Evolutionary conservation across 345 rosid species (phyloP).

Genomic region (Sonneratia caseolaris): DNA sequence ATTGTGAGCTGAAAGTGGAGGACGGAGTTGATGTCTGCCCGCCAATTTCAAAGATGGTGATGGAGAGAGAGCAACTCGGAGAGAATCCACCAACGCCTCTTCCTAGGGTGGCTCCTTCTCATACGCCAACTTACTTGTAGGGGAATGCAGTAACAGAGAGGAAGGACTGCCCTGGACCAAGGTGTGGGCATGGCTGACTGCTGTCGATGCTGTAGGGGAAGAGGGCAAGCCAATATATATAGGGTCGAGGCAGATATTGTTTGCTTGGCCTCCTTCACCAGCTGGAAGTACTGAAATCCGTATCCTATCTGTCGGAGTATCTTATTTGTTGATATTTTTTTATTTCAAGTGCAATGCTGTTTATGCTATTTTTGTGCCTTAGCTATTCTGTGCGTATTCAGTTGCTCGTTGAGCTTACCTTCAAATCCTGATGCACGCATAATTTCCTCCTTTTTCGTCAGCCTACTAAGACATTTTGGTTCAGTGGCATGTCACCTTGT

Average conservation of each 20-base stretch:
- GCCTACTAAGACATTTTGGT: not conserved
- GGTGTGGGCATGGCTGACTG: slow-evolving; percentile 88
- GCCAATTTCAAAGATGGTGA: slow-evolving; percentile 20
- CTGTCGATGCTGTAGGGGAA: slow-evolving; percentile 91
- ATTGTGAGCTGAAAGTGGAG: slow-evolving; percentile 40
- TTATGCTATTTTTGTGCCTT: not conserved
- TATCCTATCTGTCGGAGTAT: slow-evolving; percentile 21
- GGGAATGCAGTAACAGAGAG: slow-evolving; percentile 76
- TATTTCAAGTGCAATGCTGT: no score
- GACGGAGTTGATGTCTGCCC: slow-evolving; percentile 10
- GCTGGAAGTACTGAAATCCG: slow-evolving; percentile 97
- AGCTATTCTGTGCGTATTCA: not conserved
- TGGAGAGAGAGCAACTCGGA: slow-evolving; percentile 43
- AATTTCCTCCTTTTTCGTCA: no score
- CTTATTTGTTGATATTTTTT: not conserved
- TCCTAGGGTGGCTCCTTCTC: slow-evolving; percentile 39
- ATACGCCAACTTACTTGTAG: slow-evolving; percentile 77
- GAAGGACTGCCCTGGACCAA: slow-evolving; percentile 91
- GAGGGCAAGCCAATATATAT: slow-evolving; percentile 73
- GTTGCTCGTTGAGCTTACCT: not conserved
- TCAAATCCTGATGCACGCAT: not conserved
- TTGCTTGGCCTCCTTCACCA: slow-evolving; percentile 87
- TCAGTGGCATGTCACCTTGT: not conserved
- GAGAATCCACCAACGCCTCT: slow-evolving; percentile 19
- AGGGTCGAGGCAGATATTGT: slow-evolving; percentile 83